A percentile compares a stretch with the other conserved stretches of the same genome.
phyloP scores from a whole-genome alignment of 208 protist species.

The Acanthamoeba royreba region DNA sequence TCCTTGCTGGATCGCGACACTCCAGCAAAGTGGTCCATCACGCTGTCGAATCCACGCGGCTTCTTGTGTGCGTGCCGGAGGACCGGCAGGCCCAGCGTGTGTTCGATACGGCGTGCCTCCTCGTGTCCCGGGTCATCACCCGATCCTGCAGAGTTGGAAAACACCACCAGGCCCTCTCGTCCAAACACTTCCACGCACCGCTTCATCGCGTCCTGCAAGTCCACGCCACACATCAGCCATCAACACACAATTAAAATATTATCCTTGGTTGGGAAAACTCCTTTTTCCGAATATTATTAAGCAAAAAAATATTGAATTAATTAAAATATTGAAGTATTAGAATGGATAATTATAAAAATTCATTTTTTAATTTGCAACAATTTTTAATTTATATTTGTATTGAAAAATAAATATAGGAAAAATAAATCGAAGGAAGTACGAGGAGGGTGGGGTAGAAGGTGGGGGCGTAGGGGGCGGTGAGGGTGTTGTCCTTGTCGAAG shows the following conservation, averaged over 20 bases:
- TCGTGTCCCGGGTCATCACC: slow-evolving; percentile 48
- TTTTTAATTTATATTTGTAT: too few species aligned
- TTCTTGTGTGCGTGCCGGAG: slow-evolving; percentile 61
- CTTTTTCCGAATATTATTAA: too few species aligned
- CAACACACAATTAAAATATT: too few species aligned
- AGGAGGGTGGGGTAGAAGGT: background rate
- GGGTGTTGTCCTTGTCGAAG: slow-evolving; percentile 73
- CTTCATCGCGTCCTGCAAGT: background rate
- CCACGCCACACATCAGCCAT: too few species aligned
- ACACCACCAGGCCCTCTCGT: slow-evolving; percentile 38
- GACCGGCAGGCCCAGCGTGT: slow-evolving; percentile 16
- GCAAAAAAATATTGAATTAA: too few species aligned
- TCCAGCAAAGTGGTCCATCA: slow-evolving; percentile 49
- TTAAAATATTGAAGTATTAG: too few species aligned
- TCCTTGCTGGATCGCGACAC: background rate
- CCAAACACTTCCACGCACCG: slow-evolving; percentile 45
- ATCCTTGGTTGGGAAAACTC: too few species aligned
- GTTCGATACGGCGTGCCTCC: slow-evolving; percentile 42
- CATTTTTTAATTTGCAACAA: too few species aligned
- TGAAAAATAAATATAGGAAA: too few species aligned
- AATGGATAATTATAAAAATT: too few species aligned
- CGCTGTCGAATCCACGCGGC: slow-evolving; percentile 56
- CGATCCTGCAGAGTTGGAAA: slow-evolving; percentile 65
- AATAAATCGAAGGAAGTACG: background rate
- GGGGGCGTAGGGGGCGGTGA: slow-evolving; percentile 62